Evolutionary conservation across 2,329 filamentous ascomycete genomes (phyloP), one percentile per base, ranked within the genome.

Genomic region (Botrytis cinerea): DNA sequence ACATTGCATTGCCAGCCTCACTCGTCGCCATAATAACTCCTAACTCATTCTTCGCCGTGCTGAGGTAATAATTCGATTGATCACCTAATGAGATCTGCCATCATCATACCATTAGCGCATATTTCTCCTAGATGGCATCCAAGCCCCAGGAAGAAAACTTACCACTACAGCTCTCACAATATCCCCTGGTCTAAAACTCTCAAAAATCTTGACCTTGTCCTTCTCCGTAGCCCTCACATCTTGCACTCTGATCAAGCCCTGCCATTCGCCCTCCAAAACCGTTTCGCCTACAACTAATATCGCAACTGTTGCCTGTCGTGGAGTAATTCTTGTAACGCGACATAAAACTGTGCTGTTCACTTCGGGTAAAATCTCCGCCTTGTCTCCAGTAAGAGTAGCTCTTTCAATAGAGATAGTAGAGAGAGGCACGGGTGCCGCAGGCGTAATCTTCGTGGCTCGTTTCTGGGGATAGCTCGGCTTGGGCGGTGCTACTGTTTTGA

Each of bases 151-250:
- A 60, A 71, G 38, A 45, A 69, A 45, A 74, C 72, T 73, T 79
- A 94, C 91, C 80, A 99, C 94, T 73, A 91, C 88, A 7, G 94
- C 96, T 69, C 93, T 86, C 70, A 99, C 93, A 77, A 98, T 90
- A 84, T 99, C 96, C 0, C 96, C 96, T 0, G 97, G 95, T 77
- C 94, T 88, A 81, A 98, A 98, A 79, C 92, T 93, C 82, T 97
- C 94, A 77, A 93, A 91, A 76, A 98, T 93, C 81, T 92, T 93
- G 61, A 98, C 93, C 78, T 93, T 93, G 81, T 98, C 96, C 84
- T 98, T 97, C 84, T 99, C 96, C 28, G 96, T 97, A 4, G 94
- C 94, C 73, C 96, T 88, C 48, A 99, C 93, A 81, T 99, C 96
- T 84, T 98, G 95, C 75, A 91, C 90, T 28, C 94, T 88, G 74